Evolutionary conservation across 2,329 filamentous ascomycete species (phyloP).

Genomic region (Cladophialophora carrionii): DNA sequence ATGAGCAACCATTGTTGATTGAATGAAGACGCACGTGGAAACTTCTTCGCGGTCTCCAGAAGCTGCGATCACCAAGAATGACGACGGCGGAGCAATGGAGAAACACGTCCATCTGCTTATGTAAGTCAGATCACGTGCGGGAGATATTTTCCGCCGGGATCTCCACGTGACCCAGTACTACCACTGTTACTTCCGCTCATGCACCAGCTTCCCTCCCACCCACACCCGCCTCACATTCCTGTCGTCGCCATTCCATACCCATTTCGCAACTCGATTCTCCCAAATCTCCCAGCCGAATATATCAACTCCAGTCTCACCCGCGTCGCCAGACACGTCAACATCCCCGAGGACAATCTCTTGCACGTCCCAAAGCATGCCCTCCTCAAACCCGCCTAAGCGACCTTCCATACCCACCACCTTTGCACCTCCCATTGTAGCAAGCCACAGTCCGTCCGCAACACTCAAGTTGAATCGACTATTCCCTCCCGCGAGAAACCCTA

Average conservation of each 20-base stretch:
- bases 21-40: conserved; percentile 32
- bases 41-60: not conserved
- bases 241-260: conserved; percentile 93
- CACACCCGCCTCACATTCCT: conserved; percentile 86
- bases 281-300: conserved; percentile 90
- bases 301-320: conserved; percentile 70
- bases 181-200: conserved; percentile 49
- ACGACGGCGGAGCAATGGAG: not conserved
- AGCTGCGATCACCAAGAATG: conserved; percentile 6
- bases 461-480: conserved; percentile 43
- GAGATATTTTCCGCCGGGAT: not conserved
- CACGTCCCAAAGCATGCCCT: conserved; percentile 88
- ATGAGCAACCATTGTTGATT: conserved; percentile 26
- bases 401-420: conserved; percentile 73
- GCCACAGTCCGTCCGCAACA: conserved; percentile 83
- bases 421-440: conserved; percentile 87
- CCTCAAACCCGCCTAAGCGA: conserved; percentile 77
- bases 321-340: conserved; percentile 37
- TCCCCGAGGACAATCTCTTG: conserved; percentile 65
- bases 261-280: conserved; percentile 86
- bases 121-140: not conserved
- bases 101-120: not conserved
- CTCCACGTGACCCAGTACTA: not conserved
- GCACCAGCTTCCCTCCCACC: conserved; percentile 83
- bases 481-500: conserved; percentile 54